A percentile compares a stretch with the other conserved stretches of the same genome.
phyloP scores from a whole-genome alignment of 2,329 filamentous ascomycete genomes.

The Colletotrichum sublineola region DNA sequence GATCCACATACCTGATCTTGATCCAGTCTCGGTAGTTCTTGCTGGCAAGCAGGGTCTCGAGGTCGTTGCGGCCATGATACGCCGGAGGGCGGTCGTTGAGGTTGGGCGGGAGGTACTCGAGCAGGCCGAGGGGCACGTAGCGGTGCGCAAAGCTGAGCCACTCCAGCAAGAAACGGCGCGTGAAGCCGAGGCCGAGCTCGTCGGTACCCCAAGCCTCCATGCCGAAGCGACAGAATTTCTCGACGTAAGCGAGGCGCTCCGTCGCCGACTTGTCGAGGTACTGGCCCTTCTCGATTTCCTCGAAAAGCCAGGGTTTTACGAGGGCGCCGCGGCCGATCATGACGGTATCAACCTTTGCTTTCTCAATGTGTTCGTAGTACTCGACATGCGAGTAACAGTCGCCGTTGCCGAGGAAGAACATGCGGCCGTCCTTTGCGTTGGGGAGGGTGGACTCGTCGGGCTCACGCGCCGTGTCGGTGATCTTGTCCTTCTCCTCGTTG shows the following conservation, averaged over 20 bases:
- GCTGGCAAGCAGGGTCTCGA: slow-evolving; percentile 94
- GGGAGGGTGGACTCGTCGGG: slow-evolving; percentile 81
- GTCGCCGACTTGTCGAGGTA: slow-evolving; percentile 95
- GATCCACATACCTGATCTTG: slow-evolving; percentile 86
- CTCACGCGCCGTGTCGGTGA: slow-evolving; percentile 83
- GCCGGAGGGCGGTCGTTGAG: slow-evolving; percentile 91
- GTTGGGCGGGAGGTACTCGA: slow-evolving; percentile 89
- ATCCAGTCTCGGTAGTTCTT: slow-evolving; percentile 98
- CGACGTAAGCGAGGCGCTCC: slow-evolving; percentile 87
- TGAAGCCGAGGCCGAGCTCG: slow-evolving; percentile 92
- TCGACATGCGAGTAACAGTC: slow-evolving; percentile 95
- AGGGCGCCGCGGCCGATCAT: slow-evolving; percentile 98
- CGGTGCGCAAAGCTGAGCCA: slow-evolving; percentile 95
- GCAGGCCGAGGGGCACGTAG: slow-evolving; percentile 89
- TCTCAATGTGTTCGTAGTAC: slow-evolving; percentile 82
- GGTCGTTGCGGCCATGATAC: slow-evolving; percentile 85
- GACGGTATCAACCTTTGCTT: slow-evolving; percentile 88
- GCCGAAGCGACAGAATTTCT: slow-evolving; percentile 91
- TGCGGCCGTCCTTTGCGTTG: slow-evolving; percentile 73
- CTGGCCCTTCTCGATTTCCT: slow-evolving; percentile 92
- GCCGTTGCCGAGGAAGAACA: slow-evolving; percentile 96
- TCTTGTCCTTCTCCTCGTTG: slow-evolving; percentile 74
- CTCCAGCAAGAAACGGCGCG: slow-evolving; percentile 91
- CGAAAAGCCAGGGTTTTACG: slow-evolving; percentile 98
- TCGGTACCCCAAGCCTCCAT: slow-evolving; percentile 96